A percentile compares a stretch with the other conserved stretches of the same genome.
phyloP scores from a whole-genome alignment of 768 basidiomycete genomes.

The Jaapia argillacea region DNA sequence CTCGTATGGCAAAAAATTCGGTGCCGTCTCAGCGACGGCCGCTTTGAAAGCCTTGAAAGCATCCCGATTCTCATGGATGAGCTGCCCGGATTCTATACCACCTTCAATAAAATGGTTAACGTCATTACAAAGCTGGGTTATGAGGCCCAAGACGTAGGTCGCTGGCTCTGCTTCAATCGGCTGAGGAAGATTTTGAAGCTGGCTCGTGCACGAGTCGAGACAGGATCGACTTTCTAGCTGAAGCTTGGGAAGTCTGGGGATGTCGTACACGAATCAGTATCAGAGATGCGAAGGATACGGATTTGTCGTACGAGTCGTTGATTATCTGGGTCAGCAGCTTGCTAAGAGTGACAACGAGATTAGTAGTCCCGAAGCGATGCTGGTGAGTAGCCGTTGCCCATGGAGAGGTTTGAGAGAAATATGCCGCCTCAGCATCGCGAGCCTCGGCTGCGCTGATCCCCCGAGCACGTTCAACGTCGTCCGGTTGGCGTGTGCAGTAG shows the following conservation, averaged over 20 bases:
- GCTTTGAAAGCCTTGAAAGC: constrained; percentile 25
- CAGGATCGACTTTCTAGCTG: not conserved
- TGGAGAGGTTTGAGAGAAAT: constrained; percentile 16
- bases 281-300: not conserved
- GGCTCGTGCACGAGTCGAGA: not conserved
- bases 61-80: not conserved
- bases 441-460: constrained; percentile 21
- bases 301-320: not conserved
- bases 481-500: constrained; percentile 32
- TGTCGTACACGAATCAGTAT: not conserved
- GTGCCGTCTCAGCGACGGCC: constrained; percentile 42
- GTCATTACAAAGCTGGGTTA: not conserved
- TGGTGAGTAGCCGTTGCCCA: not conserved
- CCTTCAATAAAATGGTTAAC: not conserved
- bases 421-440: constrained; percentile 23
- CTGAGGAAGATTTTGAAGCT: not conserved
- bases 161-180: not conserved
- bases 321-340: not conserved
- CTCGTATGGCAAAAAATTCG: constrained; percentile 43
- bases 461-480: constrained; percentile 22
- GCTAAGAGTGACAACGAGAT: not conserved
- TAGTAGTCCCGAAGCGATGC: not conserved
- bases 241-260: not conserved
- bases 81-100: not conserved
- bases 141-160: not conserved